phyloP scores from a whole-genome alignment of 352 stramenopile species.

The Thalassiosira mediterranea region DNA sequence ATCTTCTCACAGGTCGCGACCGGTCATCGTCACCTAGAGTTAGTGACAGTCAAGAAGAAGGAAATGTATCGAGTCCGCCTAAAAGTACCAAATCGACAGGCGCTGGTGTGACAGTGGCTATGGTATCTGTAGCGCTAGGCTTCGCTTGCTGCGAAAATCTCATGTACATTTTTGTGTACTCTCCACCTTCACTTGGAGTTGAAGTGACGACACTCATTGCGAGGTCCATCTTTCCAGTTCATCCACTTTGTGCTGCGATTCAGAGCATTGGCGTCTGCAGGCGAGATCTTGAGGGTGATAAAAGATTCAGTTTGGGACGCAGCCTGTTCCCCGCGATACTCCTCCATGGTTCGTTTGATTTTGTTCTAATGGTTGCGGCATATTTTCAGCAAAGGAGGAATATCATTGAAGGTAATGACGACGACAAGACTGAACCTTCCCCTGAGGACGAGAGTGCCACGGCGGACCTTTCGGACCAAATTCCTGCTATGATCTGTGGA shows the following conservation, averaged over 20 bases:
- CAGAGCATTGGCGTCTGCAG: slow-evolving; percentile 78
- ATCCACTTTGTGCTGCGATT: slow-evolving; percentile 77
- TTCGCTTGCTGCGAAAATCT: slow-evolving; percentile 78
- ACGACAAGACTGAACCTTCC: slow-evolving; percentile 20
- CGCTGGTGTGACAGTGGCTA: slow-evolving; percentile 70
- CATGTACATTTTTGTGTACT: slow-evolving; percentile 40
- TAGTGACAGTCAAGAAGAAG: too few relatives aligned
- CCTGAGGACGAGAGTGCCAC: slow-evolving; percentile 4
- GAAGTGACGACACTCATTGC: slow-evolving; percentile 72
- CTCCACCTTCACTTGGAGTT: slow-evolving; percentile 45
- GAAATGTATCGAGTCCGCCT: too few relatives aligned
- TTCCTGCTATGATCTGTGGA: slow-evolving; percentile 35
- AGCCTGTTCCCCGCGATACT: slow-evolving; percentile 71
- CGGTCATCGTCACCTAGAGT: too few relatives aligned
- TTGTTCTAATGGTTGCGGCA: slow-evolving; percentile 71
- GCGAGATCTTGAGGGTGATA: slow-evolving; percentile 74
- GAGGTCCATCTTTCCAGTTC: slow-evolving; percentile 75
- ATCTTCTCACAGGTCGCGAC: slow-evolving; percentile 52
- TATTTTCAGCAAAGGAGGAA: slow-evolving; percentile 54
- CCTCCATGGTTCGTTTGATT: slow-evolving; percentile 81
- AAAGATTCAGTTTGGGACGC: slow-evolving; percentile 44
- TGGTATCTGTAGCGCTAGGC: slow-evolving; percentile 75
- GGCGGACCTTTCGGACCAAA: slow-evolving; percentile 21
- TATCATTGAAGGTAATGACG: slow-evolving; percentile 56
- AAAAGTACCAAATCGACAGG: slow-evolving; percentile 53